Evolutionary conservation across 768 basidiomycete genomes (phyloP).

Genomic region (Lenzites betulinus): DNA sequence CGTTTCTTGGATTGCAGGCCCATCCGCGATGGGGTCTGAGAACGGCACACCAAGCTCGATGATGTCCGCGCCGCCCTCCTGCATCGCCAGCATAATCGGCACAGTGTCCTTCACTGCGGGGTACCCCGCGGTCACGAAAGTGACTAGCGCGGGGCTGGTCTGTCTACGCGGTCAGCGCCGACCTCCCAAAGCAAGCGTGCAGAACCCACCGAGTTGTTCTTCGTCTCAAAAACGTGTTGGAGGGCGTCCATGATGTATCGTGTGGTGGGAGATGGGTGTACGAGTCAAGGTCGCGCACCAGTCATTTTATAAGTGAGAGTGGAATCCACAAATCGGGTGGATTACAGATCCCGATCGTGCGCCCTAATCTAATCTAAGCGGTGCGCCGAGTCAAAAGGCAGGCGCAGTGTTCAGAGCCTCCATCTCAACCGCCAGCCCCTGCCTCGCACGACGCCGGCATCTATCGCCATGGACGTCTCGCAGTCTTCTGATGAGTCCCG

Average conservation of each 20-base stretch:
- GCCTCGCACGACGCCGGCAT: constrained; percentile 3
- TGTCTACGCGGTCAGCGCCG: constrained; percentile 1
- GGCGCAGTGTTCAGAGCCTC: background rate
- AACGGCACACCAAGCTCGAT: constrained; percentile 96
- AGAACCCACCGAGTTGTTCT: constrained; percentile 52
- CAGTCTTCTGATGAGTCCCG: constrained; percentile 66
- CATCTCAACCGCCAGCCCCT: constrained; percentile 11
- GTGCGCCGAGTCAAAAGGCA: background rate
- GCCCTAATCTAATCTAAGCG: constrained; percentile 23
- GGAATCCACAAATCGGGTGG: constrained; percentile 2
- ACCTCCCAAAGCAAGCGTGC: background rate
- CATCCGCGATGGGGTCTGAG: constrained; percentile 96
- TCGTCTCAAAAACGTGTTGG: constrained; percentile 68
- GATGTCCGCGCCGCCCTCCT: constrained; percentile 90
- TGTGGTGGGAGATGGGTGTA: constrained; percentile 12
- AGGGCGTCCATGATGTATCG: constrained; percentile 63
- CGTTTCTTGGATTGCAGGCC: constrained; percentile 88
- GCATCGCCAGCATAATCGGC: constrained; percentile 86
- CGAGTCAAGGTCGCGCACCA: constrained; percentile 8
- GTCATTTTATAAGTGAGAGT: constrained; percentile 18
- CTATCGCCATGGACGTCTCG: constrained; percentile 45
- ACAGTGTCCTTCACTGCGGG: constrained; percentile 81
- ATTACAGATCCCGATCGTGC: constrained; percentile 5
- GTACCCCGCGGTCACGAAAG: constrained; percentile 95
- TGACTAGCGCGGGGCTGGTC: constrained; percentile 60